Conservation (phyloP, 1,139 yeast species). For the Hansenula sp. region DNA sequence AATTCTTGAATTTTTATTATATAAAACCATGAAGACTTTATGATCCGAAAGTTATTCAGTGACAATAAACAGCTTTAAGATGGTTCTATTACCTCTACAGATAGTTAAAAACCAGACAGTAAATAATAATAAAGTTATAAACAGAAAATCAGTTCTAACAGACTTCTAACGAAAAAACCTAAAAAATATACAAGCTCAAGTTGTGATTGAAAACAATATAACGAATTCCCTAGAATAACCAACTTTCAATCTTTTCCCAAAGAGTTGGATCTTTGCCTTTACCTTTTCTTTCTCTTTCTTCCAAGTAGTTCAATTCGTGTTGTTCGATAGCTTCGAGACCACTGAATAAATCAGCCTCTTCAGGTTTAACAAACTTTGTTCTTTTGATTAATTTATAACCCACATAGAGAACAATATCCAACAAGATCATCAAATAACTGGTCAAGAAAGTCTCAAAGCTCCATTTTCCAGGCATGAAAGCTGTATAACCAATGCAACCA, state of each 20-base stretch:
- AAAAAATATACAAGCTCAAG: too few relatives aligned
- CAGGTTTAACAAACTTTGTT: conserved; percentile 46
- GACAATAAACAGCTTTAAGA: too few relatives aligned
- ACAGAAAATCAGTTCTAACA: too few relatives aligned
- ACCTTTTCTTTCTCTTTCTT: conserved; percentile 17
- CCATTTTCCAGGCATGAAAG: background rate
- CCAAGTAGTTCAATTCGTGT: conserved; percentile 37
- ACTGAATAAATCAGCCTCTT: conserved; percentile 47
- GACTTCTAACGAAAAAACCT: too few relatives aligned
- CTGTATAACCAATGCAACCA: background rate
- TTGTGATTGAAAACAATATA: too few relatives aligned
- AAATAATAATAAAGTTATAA: too few relatives aligned
- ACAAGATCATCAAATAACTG: conserved; percentile 49
- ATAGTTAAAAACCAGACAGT: too few relatives aligned
- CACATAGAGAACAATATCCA: conserved; percentile 52
- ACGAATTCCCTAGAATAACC: background rate
- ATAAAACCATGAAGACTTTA: too few relatives aligned
- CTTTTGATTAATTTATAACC: conserved; percentile 50
- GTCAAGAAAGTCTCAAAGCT: background rate
- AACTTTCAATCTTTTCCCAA: background rate
- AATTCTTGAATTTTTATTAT: too few relatives aligned
- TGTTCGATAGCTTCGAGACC: conserved; percentile 55
- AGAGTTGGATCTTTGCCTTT: background rate
- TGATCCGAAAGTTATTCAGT: too few relatives aligned
- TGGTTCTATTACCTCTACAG: too few relatives aligned